Evolutionary conservation across 495 filamentous ascomycete genomes (phyloP), one percentile per base, ranked within the genome.

Genomic region (Aspergillus sparsus): DNA sequence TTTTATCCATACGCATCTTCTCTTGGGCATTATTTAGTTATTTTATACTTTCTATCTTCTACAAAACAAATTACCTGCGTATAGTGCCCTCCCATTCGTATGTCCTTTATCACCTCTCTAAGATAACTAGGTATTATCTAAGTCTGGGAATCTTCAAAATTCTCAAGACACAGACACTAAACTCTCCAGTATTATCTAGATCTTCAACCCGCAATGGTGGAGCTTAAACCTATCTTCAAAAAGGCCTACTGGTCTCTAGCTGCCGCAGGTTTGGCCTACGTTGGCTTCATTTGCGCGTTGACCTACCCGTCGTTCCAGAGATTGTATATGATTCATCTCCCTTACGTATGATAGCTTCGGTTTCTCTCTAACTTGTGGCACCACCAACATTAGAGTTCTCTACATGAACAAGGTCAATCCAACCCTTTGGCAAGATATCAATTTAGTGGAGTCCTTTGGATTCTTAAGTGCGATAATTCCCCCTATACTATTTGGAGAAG

Each of bases 351-450:
- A 18, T 15, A 31, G 27, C 27, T 12, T 50, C 2, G n/a, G 34
- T 13, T 18, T 10, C 12, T 27, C 13, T 46, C 37, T 63, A 21
- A 62, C 63, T 70, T 18, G 65, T 45, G 8, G 41, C 12, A 16
- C n/a, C 16, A 31, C 7, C 9, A 0, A 15, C 7, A 9, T 44
- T 65, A 93, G 91, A 62, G 85, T 85, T 18, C 70, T 97, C 13
- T 97, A 95, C 72, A 85, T 84, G 12, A 86, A 95, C 68, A 86
- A 86, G 44, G 55, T 93, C 57, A 84, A 91, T 61, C 86, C 87
- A 0, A 70, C 81, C 11, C 82, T 82, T 64, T 91, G 85, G 83
- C 76, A 87, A 53, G 80, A 94, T 68, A 57, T 89, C 37, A 85
- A 91, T 61, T 74, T 83, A 33, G 87, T 90, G 0, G 88, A 94